These are phyloP conservation scores for Verticillium nubilum DNA, from an alignment of 2,329 filamentous ascomycete genomes.

Conservation along the genomic window DNA sequence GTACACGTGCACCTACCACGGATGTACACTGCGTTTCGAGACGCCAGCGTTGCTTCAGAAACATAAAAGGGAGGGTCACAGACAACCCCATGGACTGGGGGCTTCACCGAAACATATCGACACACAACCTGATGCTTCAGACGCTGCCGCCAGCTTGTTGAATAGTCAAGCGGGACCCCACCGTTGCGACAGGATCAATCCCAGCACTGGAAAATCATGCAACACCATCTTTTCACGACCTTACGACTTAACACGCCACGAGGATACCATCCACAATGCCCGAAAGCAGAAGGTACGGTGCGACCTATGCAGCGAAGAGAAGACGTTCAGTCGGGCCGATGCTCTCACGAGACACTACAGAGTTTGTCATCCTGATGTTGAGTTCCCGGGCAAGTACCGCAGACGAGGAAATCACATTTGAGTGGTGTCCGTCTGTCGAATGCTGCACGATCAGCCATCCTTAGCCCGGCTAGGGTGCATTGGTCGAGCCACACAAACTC, in stretches of 20 bases:
- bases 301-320: conserved; percentile 88
- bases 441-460: not conserved
- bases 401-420: conserved; percentile 16
- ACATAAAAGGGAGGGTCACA: conserved; percentile 91
- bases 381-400: conserved; percentile 64
- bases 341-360: conserved; percentile 91
- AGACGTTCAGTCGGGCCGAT: conserved; percentile 94
- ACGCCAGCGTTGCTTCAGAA: conserved; percentile 83
- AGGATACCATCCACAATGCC: conserved; percentile 95
- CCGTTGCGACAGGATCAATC: conserved; percentile 88
- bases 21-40: conserved; percentile 83
- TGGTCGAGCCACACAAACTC: not conserved
- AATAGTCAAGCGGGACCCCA: conserved; percentile 93
- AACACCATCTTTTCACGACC: conserved; percentile 91
- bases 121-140: conserved; percentile 23
- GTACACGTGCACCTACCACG: conserved; percentile 94
- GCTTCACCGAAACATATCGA: conserved; percentile 21
- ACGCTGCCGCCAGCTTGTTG: conserved; percentile 45
- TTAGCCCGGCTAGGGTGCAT: not conserved
- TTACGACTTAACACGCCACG: conserved; percentile 93
- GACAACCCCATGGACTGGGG: conserved; percentile 58
- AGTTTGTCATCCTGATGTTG: conserved; percentile 86
- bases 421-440: not conserved
- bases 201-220: conserved; percentile 90
- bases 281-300: conserved; percentile 94